phyloP scores from a whole-genome alignment of 352 stramenopile species.

The Phytophthora melonis region DNA sequence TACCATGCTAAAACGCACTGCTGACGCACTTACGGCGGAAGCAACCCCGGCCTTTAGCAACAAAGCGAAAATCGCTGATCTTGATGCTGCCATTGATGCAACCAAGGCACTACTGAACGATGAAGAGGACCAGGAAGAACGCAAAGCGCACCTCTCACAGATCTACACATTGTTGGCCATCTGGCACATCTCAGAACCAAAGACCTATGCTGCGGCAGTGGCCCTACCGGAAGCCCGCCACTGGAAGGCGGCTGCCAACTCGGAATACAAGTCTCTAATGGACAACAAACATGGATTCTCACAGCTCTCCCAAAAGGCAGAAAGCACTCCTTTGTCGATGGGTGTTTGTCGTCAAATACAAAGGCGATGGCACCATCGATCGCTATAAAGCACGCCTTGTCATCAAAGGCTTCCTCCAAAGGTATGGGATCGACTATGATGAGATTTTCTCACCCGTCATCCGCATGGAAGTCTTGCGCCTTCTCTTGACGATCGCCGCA shows the following conservation, averaged over 20 bases:
- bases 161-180: conserved; percentile 11
- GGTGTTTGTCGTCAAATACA: too few relatives aligned
- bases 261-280: conserved; percentile 24
- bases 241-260: conserved; percentile 5
- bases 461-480: not conserved
- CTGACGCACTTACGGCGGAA: not conserved
- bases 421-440: not conserved
- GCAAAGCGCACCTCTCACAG: not conserved
- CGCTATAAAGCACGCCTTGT: not conserved
- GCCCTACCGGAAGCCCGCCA: conserved; percentile 4
- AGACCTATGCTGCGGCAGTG: conserved; percentile 12
- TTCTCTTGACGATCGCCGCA: not conserved
- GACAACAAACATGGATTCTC: conserved; percentile 23
- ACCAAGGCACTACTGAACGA: not conserved
- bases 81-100: not conserved
- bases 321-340: not conserved
- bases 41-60: not conserved
- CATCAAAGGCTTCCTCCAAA: not conserved
- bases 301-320: not conserved
- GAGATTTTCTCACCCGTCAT: not conserved
- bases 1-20: not conserved
- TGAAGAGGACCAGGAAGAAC: not conserved
- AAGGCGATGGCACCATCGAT: too few relatives aligned
- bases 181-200: conserved; percentile 16
- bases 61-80: not conserved